Conservation (phyloP, 192 early-diverging fungal genomes). For the Haplosporangium gracile region DNA sequence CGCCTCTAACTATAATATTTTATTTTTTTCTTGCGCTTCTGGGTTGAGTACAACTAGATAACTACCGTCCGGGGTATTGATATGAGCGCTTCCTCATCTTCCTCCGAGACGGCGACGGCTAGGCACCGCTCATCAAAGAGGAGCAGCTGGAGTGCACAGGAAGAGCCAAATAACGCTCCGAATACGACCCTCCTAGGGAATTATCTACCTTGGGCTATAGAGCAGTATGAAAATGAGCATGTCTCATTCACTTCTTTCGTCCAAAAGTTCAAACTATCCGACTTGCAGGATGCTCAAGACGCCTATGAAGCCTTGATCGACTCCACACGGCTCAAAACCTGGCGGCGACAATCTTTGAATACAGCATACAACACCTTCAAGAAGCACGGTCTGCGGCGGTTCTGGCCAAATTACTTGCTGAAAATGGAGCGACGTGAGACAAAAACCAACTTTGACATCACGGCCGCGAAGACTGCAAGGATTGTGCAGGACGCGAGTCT, state of each 20-base stretch:
- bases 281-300: slow-evolving; percentile 23
- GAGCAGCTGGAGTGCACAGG: slow-evolving; percentile 13
- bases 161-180: slow-evolving; percentile 1
- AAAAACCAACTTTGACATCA: slow-evolving; percentile 16
- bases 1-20: slow-evolving; percentile 5
- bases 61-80: neutral
- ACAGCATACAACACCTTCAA: slow-evolving; percentile 16
- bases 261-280: slow-evolving; percentile 11
- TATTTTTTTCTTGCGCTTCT: slow-evolving; percentile 3
- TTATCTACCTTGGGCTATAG: slow-evolving; percentile 7
- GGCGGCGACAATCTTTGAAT: slow-evolving; percentile 8
- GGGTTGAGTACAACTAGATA: neutral
- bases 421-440: slow-evolving; percentile 14
- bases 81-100: neutral
- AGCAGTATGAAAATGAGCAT: slow-evolving; percentile 13
- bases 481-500: slow-evolving; percentile 16
- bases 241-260: slow-evolving; percentile 22
- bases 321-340: slow-evolving; percentile 1
- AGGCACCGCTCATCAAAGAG: neutral
- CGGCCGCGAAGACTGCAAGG: slow-evolving; percentile 17
- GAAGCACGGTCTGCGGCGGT: slow-evolving; percentile 12
- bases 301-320: slow-evolving; percentile 12
- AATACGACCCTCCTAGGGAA: slow-evolving; percentile 7
- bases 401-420: slow-evolving; percentile 17
- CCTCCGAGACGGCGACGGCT: neutral